These are phyloP conservation scores for Cnidoscolus chayamansa DNA, from an alignment of 441 rosid genomes.

Conservation along the genomic window DNA sequence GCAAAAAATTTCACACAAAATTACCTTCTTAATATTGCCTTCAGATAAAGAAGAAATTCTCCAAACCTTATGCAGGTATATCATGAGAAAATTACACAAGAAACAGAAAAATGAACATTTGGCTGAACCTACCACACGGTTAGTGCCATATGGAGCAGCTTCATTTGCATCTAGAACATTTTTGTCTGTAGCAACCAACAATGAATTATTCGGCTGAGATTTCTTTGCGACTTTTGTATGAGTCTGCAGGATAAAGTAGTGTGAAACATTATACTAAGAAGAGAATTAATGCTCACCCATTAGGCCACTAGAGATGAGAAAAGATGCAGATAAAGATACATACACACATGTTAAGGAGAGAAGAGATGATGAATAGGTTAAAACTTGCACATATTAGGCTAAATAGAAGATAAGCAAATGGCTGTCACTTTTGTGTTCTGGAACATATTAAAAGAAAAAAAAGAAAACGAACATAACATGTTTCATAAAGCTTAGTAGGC, in stretches of 20 bases:
- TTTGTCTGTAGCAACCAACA: conserved; percentile 42
- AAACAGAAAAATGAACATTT: background rate
- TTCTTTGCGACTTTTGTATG: conserved; percentile 57
- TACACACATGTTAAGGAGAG: background rate
- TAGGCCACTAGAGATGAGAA: background rate
- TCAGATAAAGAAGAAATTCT: background rate
- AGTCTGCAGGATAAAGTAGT: conserved; percentile 51
- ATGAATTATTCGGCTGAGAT: conserved; percentile 23
- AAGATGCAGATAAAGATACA: background rate
- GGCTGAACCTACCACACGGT: conserved; percentile 52
- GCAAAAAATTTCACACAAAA: background rate
- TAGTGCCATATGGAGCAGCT: conserved; percentile 64
- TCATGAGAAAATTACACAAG: background rate
- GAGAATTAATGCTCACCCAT: background rate
- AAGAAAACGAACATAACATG: too few relatives aligned
- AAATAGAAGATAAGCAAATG: background rate
- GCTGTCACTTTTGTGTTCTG: conserved; percentile 5
- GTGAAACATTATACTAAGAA: conserved; percentile 14
- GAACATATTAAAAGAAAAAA: background rate
- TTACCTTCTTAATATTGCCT: background rate
- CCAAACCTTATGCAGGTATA: background rate
- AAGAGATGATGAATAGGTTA: background rate
- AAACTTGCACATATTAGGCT: background rate
- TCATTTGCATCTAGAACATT: conserved; percentile 39
- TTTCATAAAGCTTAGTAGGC: background rate